phyloP scores from a whole-genome alignment of 2,329 filamentous ascomycete species.

The Xylariaceae sp. region DNA sequence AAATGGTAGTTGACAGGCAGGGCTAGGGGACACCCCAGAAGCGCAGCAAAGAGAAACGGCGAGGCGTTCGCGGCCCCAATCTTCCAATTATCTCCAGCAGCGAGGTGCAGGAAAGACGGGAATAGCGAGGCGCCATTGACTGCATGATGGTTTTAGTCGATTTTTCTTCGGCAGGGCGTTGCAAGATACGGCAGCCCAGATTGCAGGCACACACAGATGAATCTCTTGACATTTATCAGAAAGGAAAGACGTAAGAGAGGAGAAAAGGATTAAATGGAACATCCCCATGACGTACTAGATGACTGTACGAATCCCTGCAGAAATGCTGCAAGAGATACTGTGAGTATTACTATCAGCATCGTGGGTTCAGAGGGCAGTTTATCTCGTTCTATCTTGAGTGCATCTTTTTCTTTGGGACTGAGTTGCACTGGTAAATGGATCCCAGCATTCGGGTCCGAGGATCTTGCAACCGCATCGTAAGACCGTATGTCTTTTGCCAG shows the following conservation, averaged over 20 bases:
- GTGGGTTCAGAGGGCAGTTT: slow-evolving; percentile 36
- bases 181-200: too few relatives aligned
- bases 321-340: slow-evolving; percentile 42
- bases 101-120: background rate
- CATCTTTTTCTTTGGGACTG: slow-evolving; percentile 33
- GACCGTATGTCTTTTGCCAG: slow-evolving; percentile 38
- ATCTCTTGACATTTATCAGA: too few relatives aligned
- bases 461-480: slow-evolving; percentile 37
- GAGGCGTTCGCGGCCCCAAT: slow-evolving; percentile 38
- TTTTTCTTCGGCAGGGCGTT: too few relatives aligned
- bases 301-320: slow-evolving; percentile 43
- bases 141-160: slow-evolving; percentile 5
- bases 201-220: too few relatives aligned
- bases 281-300: slow-evolving; percentile 10
- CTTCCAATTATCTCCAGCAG: slow-evolving; percentile 30
- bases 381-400: slow-evolving; percentile 36
- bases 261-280: too few relatives aligned
- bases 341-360: slow-evolving; percentile 39
- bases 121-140: slow-evolving; percentile 40
- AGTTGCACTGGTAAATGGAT: slow-evolving; percentile 31
- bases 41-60: slow-evolving; percentile 37
- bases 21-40: slow-evolving; percentile 37
- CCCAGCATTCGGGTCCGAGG: slow-evolving; percentile 18
- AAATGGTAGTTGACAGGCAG: slow-evolving; percentile 39
- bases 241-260: too few relatives aligned